Evolutionary conservation across 2,329 filamentous ascomycete species (phyloP).

Genomic region (Exophiala sp.): DNA sequence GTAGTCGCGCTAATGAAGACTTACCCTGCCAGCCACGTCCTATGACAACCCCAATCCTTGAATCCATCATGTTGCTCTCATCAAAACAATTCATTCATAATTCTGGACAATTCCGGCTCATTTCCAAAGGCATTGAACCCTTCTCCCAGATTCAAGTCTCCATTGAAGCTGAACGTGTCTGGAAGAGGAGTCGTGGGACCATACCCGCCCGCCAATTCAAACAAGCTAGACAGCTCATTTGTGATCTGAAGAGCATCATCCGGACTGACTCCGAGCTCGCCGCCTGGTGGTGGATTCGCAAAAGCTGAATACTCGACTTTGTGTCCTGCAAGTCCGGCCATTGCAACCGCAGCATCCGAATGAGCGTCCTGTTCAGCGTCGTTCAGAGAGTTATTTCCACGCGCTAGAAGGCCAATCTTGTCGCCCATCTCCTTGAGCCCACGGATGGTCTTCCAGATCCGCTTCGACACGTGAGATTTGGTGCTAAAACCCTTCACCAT

Average conservation of each 20-base stretch:
- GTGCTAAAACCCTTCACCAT: conserved; percentile 61
- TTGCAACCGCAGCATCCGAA: conserved; percentile 61
- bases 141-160: conserved; percentile 24
- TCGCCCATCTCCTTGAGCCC: conserved; percentile 62
- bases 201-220: conserved; percentile 60
- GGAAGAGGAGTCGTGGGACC: conserved; percentile 32
- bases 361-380: conserved; percentile 50
- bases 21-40: too few relatives aligned
- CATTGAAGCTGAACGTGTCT: conserved; percentile 34
- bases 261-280: conserved; percentile 51
- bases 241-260: conserved; percentile 58
- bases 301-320: conserved; percentile 56
- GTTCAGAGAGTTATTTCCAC: conserved; percentile 25
- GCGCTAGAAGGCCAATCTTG: conserved; percentile 53
- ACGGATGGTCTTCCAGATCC: conserved; percentile 62
- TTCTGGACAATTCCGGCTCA: conserved; percentile 58
- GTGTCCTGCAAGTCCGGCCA: conserved; percentile 63
- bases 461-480: conserved; percentile 59
- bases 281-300: conserved; percentile 26
- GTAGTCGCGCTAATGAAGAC: too few relatives aligned
- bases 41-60: too few relatives aligned
- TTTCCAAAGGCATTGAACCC: conserved; percentile 42
- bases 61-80: too few relatives aligned
- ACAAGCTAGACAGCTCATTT: conserved; percentile 60
- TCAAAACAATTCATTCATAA: conserved; percentile 59